These are phyloP conservation scores for Ostreobium quekettii DNA, from an alignment of 139 green algal genomes.

Conservation along the genomic window DNA sequence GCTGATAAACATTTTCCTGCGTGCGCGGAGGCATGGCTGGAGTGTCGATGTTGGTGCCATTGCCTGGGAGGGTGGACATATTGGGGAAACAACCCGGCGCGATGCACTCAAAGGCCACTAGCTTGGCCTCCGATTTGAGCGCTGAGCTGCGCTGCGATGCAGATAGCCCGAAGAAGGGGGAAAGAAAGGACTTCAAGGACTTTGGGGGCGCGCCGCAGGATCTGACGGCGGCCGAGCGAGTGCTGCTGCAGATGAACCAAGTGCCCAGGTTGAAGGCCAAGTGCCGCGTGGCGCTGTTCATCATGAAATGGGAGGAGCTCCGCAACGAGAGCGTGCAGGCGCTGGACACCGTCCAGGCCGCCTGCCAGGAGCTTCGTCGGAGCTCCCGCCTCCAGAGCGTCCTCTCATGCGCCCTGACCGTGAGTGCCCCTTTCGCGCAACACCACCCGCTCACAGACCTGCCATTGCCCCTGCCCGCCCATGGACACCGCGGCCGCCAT, in stretches of 20 bases:
- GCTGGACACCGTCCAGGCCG: constrained; percentile 1
- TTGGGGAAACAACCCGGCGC: too few relatives aligned
- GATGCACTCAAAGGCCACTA: too few relatives aligned
- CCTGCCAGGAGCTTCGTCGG: constrained; percentile 9
- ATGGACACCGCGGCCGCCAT: too few relatives aligned
- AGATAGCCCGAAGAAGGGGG: constrained; percentile 16
- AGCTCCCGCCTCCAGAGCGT: neutral
- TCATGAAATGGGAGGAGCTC: constrained; percentile 7
- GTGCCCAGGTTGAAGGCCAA: constrained; percentile 10
- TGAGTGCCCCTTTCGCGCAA: too few relatives aligned
- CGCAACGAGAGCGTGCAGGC: neutral
- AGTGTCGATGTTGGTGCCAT: too few relatives aligned
- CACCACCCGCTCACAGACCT: too few relatives aligned
- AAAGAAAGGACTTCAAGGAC: constrained; percentile 5
- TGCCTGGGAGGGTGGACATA: too few relatives aligned
- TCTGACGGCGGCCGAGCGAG: constrained; percentile 8
- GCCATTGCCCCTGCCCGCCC: too few relatives aligned
- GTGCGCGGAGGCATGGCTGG: too few relatives aligned
- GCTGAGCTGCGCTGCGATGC: neutral
- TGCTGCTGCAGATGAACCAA: constrained; percentile 9
- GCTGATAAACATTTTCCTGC: too few relatives aligned
- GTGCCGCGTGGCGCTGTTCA: neutral
- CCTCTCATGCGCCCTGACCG: neutral
- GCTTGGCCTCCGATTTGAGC: too few relatives aligned
- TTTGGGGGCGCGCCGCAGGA: neutral